Evolutionary conservation across 805 yeast species (phyloP), one percentile per base, ranked within the genome.

Genomic region (Ogataea kodamae): DNA sequence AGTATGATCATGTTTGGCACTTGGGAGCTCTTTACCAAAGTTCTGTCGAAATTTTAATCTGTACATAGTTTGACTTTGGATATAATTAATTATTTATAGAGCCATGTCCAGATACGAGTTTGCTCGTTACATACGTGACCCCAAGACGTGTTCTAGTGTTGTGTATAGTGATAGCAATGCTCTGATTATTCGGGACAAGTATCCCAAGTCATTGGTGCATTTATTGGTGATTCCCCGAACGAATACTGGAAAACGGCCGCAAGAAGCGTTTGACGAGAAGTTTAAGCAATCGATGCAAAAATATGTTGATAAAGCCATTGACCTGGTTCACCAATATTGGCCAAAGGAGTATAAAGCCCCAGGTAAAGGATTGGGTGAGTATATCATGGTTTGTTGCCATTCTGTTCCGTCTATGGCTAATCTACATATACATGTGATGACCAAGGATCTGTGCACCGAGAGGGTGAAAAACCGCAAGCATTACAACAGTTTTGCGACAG

Each of bases 1-100:
- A 84, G 95, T 53, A 88, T 92, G 56, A 90, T 92, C 49, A 92
- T 92, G 98, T 92, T 92, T 67, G 98, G 99, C 28, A 89, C 97
- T 3, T 92, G 97, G 97, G 99, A 92, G 56, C 58, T 92, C 20
- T 77, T 83, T 35, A 77, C 81, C 29, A 72, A 70, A 37, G 46
- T 75, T n/a, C 59, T 80, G 17, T 72, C 79, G 3, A 45, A 46
- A 23, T 17, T 46, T 11, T 55, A 30, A 45, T 25, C n/a, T n/a
- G 16, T 18, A 22, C 14, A 33, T 30, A 35, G 31, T 19, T 16
- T 11, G 19, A 16, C 16, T 9, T 15, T 6, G 15, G 18, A 25
- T n/a, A 8, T 20, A 11, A 25, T 17, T 18, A 20, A 11, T 31
- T 23, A 33, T 26, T 25, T 16, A 18, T 27, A 16, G 17, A 18